Evolutionary conservation across 2,329 filamentous ascomycete species (phyloP).

Genomic region (Pseudogymnoascus sp.): DNA sequence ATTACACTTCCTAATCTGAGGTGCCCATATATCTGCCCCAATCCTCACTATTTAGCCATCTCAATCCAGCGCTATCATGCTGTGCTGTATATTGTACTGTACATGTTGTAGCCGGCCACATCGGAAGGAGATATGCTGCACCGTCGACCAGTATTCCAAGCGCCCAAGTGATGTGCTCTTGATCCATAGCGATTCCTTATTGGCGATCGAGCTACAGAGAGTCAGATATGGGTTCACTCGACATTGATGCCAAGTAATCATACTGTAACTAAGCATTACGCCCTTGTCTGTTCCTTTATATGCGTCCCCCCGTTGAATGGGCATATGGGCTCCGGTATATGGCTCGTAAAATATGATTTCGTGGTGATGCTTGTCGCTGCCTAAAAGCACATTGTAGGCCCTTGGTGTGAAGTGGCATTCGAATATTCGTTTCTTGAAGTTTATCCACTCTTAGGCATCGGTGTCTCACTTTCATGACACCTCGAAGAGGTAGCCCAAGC

Average conservation of each 20-base stretch:
- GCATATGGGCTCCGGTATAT: neutral
- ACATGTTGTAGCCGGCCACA: neutral
- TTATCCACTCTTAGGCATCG: neutral
- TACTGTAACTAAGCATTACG: neutral
- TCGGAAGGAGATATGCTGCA: neutral
- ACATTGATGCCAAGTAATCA: neutral
- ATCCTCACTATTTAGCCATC: neutral
- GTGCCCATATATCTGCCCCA: neutral
- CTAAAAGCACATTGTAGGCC: neutral
- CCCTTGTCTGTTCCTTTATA: neutral
- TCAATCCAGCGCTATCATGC: neutral
- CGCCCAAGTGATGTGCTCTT: neutral
- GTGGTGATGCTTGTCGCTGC: neutral
- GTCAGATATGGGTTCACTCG: neutral
- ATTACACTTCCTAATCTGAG: neutral
- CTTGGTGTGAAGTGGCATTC: neutral
- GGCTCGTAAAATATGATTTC: no score
- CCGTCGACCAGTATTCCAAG: neutral
- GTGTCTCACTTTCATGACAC: neutral
- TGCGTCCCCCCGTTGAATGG: neutral
- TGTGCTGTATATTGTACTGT: neutral
- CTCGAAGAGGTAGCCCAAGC: slow-evolving; percentile 21
- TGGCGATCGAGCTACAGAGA: neutral
- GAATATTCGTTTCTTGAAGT: neutral
- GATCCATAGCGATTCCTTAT: neutral